phyloP scores from a whole-genome alignment of 1,139 yeast species.

The Kluyveromyces marxianus region DNA sequence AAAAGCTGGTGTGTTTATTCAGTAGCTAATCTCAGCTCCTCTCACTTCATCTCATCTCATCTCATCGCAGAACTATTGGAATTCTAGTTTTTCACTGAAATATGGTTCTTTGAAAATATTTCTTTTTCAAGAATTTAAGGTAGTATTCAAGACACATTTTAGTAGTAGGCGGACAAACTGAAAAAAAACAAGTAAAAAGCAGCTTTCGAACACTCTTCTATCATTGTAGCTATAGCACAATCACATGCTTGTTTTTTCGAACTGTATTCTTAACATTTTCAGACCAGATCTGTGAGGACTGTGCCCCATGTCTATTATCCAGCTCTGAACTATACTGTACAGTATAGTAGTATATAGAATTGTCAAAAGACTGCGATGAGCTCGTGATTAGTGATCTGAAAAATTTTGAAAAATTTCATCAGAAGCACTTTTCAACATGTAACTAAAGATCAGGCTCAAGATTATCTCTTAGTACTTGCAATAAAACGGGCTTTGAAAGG shows the following conservation, averaged over 20 bases:
- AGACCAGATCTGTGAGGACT: too few relatives aligned
- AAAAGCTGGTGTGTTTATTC: background rate
- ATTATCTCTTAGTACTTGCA: too few relatives aligned
- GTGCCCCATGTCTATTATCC: too few relatives aligned
- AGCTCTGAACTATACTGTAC: too few relatives aligned
- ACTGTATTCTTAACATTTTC: too few relatives aligned
- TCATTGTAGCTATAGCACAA: too few relatives aligned
- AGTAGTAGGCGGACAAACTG: background rate
- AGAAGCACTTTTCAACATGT: background rate
- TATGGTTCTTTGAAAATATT: background rate
- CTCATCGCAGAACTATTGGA: constrained; percentile 1
- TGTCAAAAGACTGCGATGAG: background rate
- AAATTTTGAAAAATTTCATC: background rate
- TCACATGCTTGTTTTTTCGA: too few relatives aligned
- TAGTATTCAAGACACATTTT: too few relatives aligned
- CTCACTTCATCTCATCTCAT: background rate
- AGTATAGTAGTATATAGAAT: too few relatives aligned
- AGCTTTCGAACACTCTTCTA: too few relatives aligned
- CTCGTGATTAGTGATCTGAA: background rate
- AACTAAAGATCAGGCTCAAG: too few relatives aligned
- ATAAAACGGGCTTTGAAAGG: too few relatives aligned
- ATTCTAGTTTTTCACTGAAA: background rate
- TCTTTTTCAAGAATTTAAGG: background rate
- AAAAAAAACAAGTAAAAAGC: background rate
- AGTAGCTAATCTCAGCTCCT: background rate